Base-by-base conservation (phyloP, 148 eudicot genomes). In the Fagopyrum tataricum region DNA sequence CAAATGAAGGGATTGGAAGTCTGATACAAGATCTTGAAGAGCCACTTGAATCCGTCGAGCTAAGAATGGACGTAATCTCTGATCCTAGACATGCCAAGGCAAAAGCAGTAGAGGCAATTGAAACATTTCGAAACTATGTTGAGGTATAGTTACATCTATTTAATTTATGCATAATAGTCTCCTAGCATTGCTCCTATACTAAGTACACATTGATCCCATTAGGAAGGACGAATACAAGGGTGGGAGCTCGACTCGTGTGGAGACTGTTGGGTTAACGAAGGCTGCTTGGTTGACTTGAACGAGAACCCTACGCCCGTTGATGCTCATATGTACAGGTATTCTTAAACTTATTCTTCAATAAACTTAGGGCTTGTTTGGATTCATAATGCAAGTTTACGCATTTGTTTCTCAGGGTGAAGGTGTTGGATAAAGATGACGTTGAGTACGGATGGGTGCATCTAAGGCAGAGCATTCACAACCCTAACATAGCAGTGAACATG, bases 221-320 rank as follows among this genome's bases (percentile, higher is more conserved):
- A 94, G 97, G 86, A 85, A 76, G 98, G 90, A 55, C 74, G 70
- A 74, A 69, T 95, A 74, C 81, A 77, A 61, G 96, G 97, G 17
- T 95, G 97, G 97, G 92, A 91, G 75, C 81, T 95, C 18, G 97
- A 95, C 66, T 83, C 85, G 0, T 95, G 98, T 76, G 98, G 98
- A 83, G 98, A 95, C 47, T 94, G 97, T 69, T 89, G 91, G 91
- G 89, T 95, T 4, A 89, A 91, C 43, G 98, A 95, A 68, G 97
- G 98, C 72, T 95, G 98, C 74, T 90, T 95, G 21, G 98, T 90
- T 7, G 98, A 95, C 81, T 82, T 89, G 42, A 90, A 89, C 51
- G 92, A 94, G 68, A 75, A 70, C 12, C 96, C 98, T n/a, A 76
- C 88, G 44, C 78, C 88, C 9, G 75, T 94, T 71, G 98, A 94